phyloP scores from a whole-genome alignment of 192 early-diverging fungal species.

The Coemansia sp. region DNA sequence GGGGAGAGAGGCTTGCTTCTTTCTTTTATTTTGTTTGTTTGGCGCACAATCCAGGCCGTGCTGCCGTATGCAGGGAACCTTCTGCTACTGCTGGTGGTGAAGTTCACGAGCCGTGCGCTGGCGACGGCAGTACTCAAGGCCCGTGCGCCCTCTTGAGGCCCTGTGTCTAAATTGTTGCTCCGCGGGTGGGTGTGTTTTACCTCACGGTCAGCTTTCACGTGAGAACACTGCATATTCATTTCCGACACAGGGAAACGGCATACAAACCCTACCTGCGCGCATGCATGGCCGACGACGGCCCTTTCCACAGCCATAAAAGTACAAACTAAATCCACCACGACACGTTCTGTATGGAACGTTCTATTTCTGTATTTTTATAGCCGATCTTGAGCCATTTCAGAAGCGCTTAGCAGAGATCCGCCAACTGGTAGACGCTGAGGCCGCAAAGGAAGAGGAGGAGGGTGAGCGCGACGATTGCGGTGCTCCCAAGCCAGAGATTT shows the following conservation, averaged over 20 bases:
- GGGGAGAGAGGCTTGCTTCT: background rate
- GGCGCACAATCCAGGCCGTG: background rate
- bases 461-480: background rate
- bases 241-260: slow-evolving; percentile 21
- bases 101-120: background rate
- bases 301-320: background rate
- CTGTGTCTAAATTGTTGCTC: background rate
- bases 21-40: background rate
- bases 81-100: background rate
- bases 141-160: background rate
- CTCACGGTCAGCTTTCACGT: background rate
- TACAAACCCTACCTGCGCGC: background rate
- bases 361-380: slow-evolving; percentile 24
- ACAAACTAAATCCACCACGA: background rate
- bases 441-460: slow-evolving; percentile 37
- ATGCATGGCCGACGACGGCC: background rate
- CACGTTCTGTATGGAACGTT: background rate
- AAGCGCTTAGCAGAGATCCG: slow-evolving; percentile 63
- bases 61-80: background rate
- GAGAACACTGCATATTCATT: slow-evolving; percentile 6
- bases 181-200: background rate
- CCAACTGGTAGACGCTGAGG: slow-evolving; percentile 57
- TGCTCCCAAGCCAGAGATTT: slow-evolving; percentile 30
- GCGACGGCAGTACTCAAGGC: background rate
- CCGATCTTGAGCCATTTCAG: slow-evolving; percentile 64